Conservation (phyloP, 129 eudicot genomes). For the Scalesia atractyloides region DNA sequence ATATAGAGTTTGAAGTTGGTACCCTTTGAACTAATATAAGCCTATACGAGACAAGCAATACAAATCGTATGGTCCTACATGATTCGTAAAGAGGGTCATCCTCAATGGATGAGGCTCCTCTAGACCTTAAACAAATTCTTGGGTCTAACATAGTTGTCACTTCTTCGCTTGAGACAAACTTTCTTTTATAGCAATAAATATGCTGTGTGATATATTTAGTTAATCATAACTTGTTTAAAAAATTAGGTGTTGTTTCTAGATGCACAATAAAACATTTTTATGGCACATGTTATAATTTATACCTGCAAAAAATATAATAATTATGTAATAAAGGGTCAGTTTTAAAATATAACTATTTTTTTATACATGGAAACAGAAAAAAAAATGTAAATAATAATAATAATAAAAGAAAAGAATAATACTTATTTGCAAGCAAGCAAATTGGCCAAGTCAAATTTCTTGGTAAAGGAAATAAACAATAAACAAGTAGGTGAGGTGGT, state of each 20-base stretch:
- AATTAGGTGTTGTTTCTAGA: neutral
- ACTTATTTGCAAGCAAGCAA: neutral
- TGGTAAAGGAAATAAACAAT: conserved; percentile 7
- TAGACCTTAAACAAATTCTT: no score
- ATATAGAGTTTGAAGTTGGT: no score
- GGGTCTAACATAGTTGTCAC: no score
- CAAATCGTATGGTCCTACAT: no score
- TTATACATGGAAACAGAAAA: no score
- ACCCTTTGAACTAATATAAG: no score
- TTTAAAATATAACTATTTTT: no score
- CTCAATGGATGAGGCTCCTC: no score
- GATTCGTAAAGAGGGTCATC: no score
- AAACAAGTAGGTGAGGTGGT: neutral
- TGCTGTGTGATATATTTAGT: neutral
- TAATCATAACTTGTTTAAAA: neutral
- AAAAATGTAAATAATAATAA: no score
- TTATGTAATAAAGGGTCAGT: no score
- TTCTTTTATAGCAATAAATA: neutral
- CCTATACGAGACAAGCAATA: no score
- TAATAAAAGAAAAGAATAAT: neutral
- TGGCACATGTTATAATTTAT: neutral
- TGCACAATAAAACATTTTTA: neutral
- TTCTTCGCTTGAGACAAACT: neutral
- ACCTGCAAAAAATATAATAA: neutral
- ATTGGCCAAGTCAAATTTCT: conserved; percentile 16